Evolutionary conservation across 192 early-diverging fungal genomes (phyloP).

Genomic region (Podila epigama): DNA sequence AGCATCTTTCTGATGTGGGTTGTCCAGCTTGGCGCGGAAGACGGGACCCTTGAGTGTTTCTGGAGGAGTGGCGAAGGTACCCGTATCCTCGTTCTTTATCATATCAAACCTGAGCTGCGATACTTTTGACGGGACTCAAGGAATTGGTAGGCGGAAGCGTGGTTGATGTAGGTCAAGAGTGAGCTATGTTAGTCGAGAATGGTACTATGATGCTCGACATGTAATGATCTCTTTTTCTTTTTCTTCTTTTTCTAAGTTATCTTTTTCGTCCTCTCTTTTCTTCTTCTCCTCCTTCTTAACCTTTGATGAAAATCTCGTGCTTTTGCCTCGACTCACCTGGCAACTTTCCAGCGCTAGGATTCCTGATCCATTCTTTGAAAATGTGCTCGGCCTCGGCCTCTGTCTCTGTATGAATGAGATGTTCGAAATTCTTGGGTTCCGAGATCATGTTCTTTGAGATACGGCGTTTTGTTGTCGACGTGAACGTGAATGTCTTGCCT

Average conservation of each 20-base stretch:
- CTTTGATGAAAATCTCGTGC: no score
- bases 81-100: conserved; percentile 23
- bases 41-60: conserved; percentile 37
- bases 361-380: conserved; percentile 47
- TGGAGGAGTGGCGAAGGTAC: conserved; percentile 36
- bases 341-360: conserved; percentile 42
- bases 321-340: conserved; percentile 58
- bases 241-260: background rate
- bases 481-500: conserved; percentile 44
- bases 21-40: conserved; percentile 17
- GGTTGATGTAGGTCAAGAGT: background rate
- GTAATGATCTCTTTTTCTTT: no score
- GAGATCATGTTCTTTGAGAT: conserved; percentile 52
- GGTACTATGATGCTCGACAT: no score
- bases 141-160: conserved; percentile 1
- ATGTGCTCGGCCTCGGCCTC: conserved; percentile 45
- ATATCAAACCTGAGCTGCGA: conserved; percentile 48
- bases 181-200: background rate
- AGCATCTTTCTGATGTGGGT: conserved; percentile 24
- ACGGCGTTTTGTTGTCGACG: conserved; percentile 29
- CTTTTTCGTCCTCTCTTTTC: background rate
- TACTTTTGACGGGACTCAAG: conserved; percentile 50
- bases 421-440: conserved; percentile 50
- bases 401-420: conserved; percentile 53
- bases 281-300: no score